Base-by-base conservation (phyloP, 208 protist genomes). In the Trypanosomatidae sp. region DNA sequence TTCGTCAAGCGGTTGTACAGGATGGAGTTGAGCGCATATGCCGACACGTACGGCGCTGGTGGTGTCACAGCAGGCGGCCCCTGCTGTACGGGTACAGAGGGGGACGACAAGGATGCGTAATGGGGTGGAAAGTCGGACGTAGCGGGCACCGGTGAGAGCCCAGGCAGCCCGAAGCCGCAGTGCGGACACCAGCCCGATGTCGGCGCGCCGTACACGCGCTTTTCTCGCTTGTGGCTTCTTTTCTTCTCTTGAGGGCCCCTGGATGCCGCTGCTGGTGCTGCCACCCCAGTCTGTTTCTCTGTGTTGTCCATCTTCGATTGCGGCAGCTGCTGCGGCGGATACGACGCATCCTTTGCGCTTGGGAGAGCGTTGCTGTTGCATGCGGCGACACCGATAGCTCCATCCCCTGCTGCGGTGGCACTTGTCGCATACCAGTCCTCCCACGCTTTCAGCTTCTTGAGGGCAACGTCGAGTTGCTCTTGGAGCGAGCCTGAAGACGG, bases 401-500 rank as follows among this genome's bases (percentile, higher is more conserved):
- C 19, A 8, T 28, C 30, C 5, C 33, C 60, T 62, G 28, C 19
- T 33, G 58, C 36, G 49, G 7, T 44, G 44, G 43, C 66, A 50
- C 39, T 84, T 44, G 53, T 33, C 46, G 66, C 58, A 53, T 87
- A 92, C 87, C 87, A 92, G 33, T 68, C 72, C 67, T 92, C 87
- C 87, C 87, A 92, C 36, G 87, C 87, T 43, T 80, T 65, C 69
- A 92, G 52, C 56, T 92, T 92, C 2, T 70, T 72, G 36, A 82
- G 76, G 5, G 82, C 77, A 28, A 50, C 55, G 50, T 53, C 69
- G 55, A 92, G 76, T 43, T 84, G 73, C 46, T 65, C 50, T 30
- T 77, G 62, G 46, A 91, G 66, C 13, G 66, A 50, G 9, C 17
- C 10, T 30, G 59, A 46, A 22, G 39, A n/a, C 49, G 30, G 67